Evolutionary conservation across 805 yeast genomes (phyloP).

Genomic region (Suhomyces prunicola): DNA sequence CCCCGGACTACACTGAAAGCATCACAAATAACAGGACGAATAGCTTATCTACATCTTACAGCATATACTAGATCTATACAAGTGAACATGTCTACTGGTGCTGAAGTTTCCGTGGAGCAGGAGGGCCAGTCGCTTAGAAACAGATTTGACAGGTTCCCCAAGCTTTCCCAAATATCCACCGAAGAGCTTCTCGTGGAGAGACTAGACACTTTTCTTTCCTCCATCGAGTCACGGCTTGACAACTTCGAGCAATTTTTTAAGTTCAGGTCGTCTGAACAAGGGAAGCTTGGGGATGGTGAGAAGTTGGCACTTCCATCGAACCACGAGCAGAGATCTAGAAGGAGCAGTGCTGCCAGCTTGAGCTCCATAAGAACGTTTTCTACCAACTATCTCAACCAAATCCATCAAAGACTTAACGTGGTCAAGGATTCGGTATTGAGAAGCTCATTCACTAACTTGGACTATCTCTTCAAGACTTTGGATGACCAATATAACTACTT

Average conservation of each 20-base stretch:
- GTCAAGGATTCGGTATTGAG: slow-evolving; percentile 37
- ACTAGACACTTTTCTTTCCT: slow-evolving; percentile 39
- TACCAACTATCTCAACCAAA: slow-evolving; percentile 27
- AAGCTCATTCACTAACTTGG: slow-evolving; percentile 38
- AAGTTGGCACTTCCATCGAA: background rate
- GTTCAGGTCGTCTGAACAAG: slow-evolving; percentile 16
- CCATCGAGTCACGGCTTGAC: slow-evolving; percentile 39
- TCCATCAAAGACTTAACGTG: slow-evolving; percentile 33
- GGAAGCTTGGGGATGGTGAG: slow-evolving; percentile 1
- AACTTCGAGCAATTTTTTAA: slow-evolving; percentile 41
- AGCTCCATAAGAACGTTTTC: slow-evolving; percentile 30
- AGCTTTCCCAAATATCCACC: slow-evolving; percentile 12
- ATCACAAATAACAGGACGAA: background rate
- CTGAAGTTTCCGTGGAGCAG: background rate
- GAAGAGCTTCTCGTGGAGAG: slow-evolving; percentile 42
- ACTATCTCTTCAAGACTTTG: slow-evolving; percentile 34
- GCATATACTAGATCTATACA: background rate
- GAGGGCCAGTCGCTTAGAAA: slow-evolving; percentile 4
- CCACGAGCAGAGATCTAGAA: slow-evolving; percentile 15
- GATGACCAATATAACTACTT: slow-evolving; percentile 41
- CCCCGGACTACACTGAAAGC: background rate
- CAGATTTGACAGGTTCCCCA: slow-evolving; percentile 5
- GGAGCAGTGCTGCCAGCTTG: slow-evolving; percentile 28
- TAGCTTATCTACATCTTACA: background rate
- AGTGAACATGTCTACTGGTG: background rate